Conservation (phyloP, 768 basidiomycete genomes). For the Tulasnella sp. region DNA sequence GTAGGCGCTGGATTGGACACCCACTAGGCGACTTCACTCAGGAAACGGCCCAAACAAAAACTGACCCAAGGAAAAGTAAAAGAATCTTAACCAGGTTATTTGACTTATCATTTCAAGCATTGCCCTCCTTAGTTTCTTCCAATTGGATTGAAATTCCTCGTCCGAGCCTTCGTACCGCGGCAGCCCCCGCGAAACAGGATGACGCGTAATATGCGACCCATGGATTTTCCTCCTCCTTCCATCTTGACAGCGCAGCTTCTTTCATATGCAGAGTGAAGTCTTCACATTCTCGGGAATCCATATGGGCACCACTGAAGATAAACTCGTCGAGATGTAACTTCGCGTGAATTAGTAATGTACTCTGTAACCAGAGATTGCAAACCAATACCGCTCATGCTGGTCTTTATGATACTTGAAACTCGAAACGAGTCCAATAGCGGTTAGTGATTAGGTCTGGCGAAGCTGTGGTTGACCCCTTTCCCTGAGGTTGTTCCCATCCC, state of each 20-base stretch:
- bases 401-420: too few relatives aligned
- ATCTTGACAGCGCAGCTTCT: background rate
- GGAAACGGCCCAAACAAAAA: background rate
- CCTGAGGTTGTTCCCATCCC: too few relatives aligned
- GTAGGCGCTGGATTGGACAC: background rate
- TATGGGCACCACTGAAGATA: background rate
- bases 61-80: background rate
- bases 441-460: too few relatives aligned
- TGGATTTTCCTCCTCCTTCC: background rate
- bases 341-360: background rate
- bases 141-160: background rate
- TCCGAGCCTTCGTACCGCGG: slow-evolving; percentile 1
- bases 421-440: too few relatives aligned
- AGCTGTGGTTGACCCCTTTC: too few relatives aligned
- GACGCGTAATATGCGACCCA: background rate
- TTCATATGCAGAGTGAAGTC: background rate
- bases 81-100: background rate
- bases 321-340: background rate
- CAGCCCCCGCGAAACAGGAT: background rate
- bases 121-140: background rate
- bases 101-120: background rate
- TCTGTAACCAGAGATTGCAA: background rate
- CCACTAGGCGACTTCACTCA: background rate
- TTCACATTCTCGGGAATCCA: background rate
- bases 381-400: background rate